phyloP scores from a whole-genome alignment of 495 filamentous ascomycete genomes.

The Aspergillus diversus region DNA sequence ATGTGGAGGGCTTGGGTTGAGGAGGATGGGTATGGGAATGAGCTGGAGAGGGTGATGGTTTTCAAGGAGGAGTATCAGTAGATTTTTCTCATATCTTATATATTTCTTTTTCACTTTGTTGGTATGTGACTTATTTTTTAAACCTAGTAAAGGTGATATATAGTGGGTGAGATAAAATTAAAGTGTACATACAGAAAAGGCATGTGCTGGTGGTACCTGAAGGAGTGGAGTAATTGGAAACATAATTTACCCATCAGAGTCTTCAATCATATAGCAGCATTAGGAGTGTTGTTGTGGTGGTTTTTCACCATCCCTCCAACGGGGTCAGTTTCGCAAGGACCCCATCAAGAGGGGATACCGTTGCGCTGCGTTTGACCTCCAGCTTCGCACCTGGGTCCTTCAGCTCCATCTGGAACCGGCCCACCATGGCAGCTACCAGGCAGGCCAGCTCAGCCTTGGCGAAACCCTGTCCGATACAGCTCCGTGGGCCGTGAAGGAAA shows the following conservation, averaged over 20 bases:
- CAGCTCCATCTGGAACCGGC: conserved; percentile 68
- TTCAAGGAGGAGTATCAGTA: conserved; percentile 54
- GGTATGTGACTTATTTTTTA: no score
- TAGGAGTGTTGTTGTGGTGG: no score
- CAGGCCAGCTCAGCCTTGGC: conserved; percentile 83
- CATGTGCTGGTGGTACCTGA: neutral
- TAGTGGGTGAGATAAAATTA: no score
- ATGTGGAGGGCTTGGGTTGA: conserved; percentile 88
- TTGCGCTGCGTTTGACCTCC: conserved; percentile 61
- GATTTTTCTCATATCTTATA: neutral
- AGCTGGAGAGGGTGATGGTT: conserved; percentile 61
- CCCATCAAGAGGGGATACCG: conserved; percentile 65
- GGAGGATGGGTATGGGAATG: conserved; percentile 63
- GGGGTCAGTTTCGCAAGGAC: conserved; percentile 62
- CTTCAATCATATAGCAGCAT: no score
- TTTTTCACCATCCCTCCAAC: conserved; percentile 57
- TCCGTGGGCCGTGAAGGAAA: conserved; percentile 79
- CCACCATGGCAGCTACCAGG: conserved; percentile 75
- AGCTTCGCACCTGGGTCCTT: conserved; percentile 61
- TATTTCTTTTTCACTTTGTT: no score
- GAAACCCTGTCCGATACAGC: conserved; percentile 83
- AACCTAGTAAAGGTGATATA: no score
- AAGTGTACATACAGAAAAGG: no score
- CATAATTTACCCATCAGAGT: neutral
- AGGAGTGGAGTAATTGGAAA: neutral